These are phyloP conservation scores for Solanum chaucha DNA, from an alignment of 257 asterid species.

Conservation along the genomic window DNA sequence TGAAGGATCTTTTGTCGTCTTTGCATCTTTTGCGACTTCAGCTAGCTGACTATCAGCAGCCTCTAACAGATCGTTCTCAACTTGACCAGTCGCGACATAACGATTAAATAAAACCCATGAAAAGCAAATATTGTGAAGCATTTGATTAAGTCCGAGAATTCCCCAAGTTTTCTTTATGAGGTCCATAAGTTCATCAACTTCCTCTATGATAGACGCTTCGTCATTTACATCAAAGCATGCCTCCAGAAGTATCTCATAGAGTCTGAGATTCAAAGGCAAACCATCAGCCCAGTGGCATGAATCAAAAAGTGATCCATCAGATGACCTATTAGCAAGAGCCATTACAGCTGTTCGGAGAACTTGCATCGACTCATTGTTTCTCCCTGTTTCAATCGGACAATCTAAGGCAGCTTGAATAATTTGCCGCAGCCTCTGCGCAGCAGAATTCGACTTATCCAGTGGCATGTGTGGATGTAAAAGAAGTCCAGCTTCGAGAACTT, in stretches of 20 bases:
- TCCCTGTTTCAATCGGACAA: constrained; percentile 93
- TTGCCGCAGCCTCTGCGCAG: constrained; percentile 73
- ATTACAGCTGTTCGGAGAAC: constrained; percentile 80
- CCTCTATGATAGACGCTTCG: constrained; percentile 74
- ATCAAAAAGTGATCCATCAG: constrained; percentile 66
- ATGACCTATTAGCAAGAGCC: constrained; percentile 70
- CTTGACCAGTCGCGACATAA: constrained; percentile 83
- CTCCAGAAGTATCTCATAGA: constrained; percentile 85
- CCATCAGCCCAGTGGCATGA: constrained; percentile 99
- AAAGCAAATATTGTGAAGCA: constrained; percentile 86
- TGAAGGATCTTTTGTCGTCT: constrained; percentile 60
- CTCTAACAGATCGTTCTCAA: constrained; percentile 54
- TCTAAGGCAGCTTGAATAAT: constrained; percentile 73
- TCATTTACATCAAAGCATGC: constrained; percentile 77
- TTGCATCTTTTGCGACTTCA: constrained; percentile 92
- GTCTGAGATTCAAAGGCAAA: constrained; percentile 78
- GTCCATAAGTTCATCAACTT: constrained; percentile 92
- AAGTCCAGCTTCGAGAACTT: constrained; percentile 89
- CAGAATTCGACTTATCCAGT: constrained; percentile 53
- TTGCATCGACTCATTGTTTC: constrained; percentile 95
- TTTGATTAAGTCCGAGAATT: constrained; percentile 72
- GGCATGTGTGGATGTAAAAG: constrained; percentile 82
- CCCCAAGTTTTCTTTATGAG: constrained; percentile 95
- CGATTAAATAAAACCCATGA: constrained; percentile 90
- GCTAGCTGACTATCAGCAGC: constrained; percentile 81